Evolutionary conservation across 192 early-diverging fungal genomes (phyloP).

Genomic region (Coemansia sp.): DNA sequence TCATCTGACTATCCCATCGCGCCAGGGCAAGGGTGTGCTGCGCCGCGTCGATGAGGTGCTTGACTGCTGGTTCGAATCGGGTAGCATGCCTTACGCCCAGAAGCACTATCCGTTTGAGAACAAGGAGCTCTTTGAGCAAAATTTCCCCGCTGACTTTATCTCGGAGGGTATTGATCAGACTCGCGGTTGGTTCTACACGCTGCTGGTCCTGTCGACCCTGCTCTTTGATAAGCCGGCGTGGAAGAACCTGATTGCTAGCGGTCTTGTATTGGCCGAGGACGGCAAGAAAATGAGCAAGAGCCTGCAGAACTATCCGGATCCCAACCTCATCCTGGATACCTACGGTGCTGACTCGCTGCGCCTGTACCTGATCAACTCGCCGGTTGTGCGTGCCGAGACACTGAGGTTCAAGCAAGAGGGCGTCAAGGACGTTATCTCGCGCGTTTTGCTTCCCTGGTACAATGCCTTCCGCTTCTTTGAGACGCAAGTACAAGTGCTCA

Average conservation of each 20-base stretch:
- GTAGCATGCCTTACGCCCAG: slow-evolving; percentile 99
- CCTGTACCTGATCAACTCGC: slow-evolving; percentile 96
- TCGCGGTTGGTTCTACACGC: slow-evolving; percentile 99
- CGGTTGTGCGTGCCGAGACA: slow-evolving; percentile 94
- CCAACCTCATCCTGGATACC: slow-evolving; percentile 74
- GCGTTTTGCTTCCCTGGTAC: slow-evolving; percentile 98
- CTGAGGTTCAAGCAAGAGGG: slow-evolving; percentile 96
- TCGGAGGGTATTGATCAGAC: slow-evolving; percentile 99
- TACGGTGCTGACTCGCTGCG: slow-evolving; percentile 96
- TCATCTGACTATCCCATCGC: slow-evolving; percentile 94
- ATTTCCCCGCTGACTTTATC: slow-evolving; percentile 99
- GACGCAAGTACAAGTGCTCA: slow-evolving; percentile 84
- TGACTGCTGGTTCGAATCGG: slow-evolving; percentile 99
- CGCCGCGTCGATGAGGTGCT: slow-evolving; percentile 94
- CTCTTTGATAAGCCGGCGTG: slow-evolving; percentile 93
- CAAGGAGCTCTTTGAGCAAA: slow-evolving; percentile 77
- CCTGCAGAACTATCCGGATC: slow-evolving; percentile 98
- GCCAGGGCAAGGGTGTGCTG: slow-evolving; percentile 81
- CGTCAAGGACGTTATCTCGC: slow-evolving; percentile 92
- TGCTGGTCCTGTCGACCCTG: slow-evolving; percentile 95
- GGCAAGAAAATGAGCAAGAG: slow-evolving; percentile 99
- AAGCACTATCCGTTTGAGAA: slow-evolving; percentile 99
- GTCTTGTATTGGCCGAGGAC: slow-evolving; percentile 93
- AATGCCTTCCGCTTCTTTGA: slow-evolving; percentile 98
- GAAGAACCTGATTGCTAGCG: slow-evolving; percentile 98